Evolutionary conservation across 352 stramenopile genomes (phyloP).

Genomic region (Thalassiosira exigua): DNA sequence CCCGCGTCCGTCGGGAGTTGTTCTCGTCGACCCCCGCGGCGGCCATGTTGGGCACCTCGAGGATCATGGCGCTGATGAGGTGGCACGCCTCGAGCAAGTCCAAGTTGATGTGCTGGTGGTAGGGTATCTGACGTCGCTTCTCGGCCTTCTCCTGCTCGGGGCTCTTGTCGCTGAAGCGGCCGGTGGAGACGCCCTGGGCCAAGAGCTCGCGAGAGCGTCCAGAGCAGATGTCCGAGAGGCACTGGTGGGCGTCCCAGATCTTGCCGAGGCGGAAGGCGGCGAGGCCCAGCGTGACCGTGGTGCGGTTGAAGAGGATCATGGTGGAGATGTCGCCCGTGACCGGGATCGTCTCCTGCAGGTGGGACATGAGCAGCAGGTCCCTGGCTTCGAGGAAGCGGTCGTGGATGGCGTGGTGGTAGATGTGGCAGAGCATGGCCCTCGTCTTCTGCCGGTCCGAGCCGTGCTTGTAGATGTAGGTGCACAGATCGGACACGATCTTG

Average conservation of each 20-base stretch:
- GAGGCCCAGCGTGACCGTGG: slow-evolving; percentile 90
- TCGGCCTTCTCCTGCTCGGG: slow-evolving; percentile 97
- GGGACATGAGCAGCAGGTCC: slow-evolving; percentile 98
- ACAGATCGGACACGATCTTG: slow-evolving; percentile 87
- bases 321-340: slow-evolving; percentile 89
- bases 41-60: slow-evolving; percentile 98
- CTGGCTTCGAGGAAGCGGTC: slow-evolving; percentile 98
- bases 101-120: slow-evolving; percentile 99
- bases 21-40: slow-evolving; percentile 65
- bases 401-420: slow-evolving; percentile 97
- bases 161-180: slow-evolving; percentile 93
- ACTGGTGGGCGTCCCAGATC: slow-evolving; percentile 96
- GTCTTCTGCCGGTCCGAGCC: slow-evolving; percentile 92
- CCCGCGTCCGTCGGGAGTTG: slow-evolving; percentile 48
- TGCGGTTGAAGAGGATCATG: slow-evolving; percentile 97
- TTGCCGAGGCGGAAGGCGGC: slow-evolving; percentile 95
- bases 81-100: slow-evolving; percentile 98
- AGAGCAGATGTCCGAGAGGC: slow-evolving; percentile 95
- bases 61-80: slow-evolving; percentile 97
- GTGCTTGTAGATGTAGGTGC: slow-evolving; percentile 93
- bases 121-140: slow-evolving; percentile 95
- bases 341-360: slow-evolving; percentile 96
- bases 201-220: slow-evolving; percentile 93
- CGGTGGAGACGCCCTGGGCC: slow-evolving; percentile 90
- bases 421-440: slow-evolving; percentile 97